A percentile compares a stretch with the other conserved stretches of the same genome.
Conservation (phyloP, 805 yeast species). For the Yamadazyma paraphyllophila region DNA sequence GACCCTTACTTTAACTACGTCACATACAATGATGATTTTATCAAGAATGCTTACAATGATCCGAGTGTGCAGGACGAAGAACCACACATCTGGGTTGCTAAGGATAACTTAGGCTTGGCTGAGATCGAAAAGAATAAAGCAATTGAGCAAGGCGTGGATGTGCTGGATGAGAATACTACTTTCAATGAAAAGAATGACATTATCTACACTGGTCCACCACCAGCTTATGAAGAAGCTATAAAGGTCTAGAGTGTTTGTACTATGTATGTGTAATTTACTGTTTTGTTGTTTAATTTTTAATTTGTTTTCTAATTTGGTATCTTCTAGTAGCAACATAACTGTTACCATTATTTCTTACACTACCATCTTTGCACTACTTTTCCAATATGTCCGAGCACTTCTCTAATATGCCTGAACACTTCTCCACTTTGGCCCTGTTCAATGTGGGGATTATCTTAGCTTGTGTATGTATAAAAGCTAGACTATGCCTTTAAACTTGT, state of each 20-base stretch:
- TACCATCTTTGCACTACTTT: background rate
- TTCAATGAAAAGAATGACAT: conserved; percentile 58
- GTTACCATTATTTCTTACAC: background rate
- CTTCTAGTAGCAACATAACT: no score
- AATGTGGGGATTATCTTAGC: background rate
- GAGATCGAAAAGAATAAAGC: conserved; percentile 57
- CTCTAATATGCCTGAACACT: no score
- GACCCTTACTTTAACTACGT: conserved; percentile 37
- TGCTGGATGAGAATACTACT: conserved; percentile 55
- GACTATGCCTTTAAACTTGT: background rate
- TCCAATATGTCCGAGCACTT: background rate
- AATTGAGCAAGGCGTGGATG: conserved; percentile 51
- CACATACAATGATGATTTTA: conserved; percentile 40
- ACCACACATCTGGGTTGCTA: conserved; percentile 70
- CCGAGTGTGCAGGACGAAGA: conserved; percentile 56
- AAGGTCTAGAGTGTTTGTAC: conserved; percentile 22
- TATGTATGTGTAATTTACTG: conserved; percentile 1
- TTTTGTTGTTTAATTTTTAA: background rate
- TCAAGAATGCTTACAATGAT: conserved; percentile 47
- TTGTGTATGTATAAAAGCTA: background rate
- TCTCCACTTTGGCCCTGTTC: background rate
- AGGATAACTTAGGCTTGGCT: conserved; percentile 66
- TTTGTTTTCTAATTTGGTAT: background rate
- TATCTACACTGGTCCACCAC: conserved; percentile 63
- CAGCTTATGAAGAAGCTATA: conserved; percentile 56